Base-by-base conservation (phyloP, 2,329 filamentous ascomycete species). In the Ophiocordyceps camponoti-leonardi region DNA sequence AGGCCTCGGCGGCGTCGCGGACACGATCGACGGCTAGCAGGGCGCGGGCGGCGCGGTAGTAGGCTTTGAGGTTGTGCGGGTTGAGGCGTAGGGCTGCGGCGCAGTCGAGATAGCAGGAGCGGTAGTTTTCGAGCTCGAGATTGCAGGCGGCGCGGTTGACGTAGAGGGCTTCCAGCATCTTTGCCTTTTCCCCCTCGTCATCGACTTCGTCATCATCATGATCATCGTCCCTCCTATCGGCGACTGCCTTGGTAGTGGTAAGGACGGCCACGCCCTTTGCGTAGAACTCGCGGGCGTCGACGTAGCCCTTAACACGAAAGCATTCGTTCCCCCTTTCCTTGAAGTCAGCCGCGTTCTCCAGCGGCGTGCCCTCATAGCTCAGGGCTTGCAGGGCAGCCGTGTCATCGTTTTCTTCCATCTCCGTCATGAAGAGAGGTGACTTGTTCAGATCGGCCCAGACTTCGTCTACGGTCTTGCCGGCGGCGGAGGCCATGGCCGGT, bases 401-500 rank as follows among this genome's bases (percentile, higher is more conserved):
- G 53, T 84, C 79, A 49, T 82, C 71, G 57, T 94, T 94, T 52
- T 93, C 83, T 54, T 85, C 85, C 31, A 95, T 72, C 53, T 85
- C 81, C 28, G 87, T 96, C 92, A 98, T 98, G 71, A 98, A 98
- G 35, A 98, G 73, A 7, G 92, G 92, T 30, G 69, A 74, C 58
- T 69, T 69, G 59, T 76, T 75, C 40, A 79, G 62, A 43, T 78
- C 74, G 11, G 68, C 69, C 47, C 72, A 60, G 31, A 77, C 68
- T 53, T 78, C 73, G 35, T 75, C 72, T 3, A 71, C 62, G 5
- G 72, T 70, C 61, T 70, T 72, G 53, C 65, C 56, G 22, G 55
- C 55, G 47, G 56, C 57, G 51, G 61, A 52, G 20, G 64, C 62
- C 46, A 66, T 60, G 4, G 57, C 63, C 0, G 71, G 69, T 3